Evolutionary conservation across 164 flowering plant species (phyloP).

Genomic region (Buxus sempervirens): DNA sequence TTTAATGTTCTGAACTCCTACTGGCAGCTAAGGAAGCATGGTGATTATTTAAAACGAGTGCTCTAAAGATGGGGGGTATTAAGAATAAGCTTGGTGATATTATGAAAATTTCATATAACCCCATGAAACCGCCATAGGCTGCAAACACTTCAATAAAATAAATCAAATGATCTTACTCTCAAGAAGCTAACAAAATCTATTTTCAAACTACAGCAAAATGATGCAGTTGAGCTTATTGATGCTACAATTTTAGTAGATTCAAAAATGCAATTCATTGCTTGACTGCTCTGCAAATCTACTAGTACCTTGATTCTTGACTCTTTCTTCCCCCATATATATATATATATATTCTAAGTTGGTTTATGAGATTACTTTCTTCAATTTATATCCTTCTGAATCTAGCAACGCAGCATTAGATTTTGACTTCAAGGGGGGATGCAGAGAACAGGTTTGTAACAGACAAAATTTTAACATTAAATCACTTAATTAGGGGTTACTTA

Average conservation of each 20-base stretch:
- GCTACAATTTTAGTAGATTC: too few species aligned
- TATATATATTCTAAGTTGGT: not conserved
- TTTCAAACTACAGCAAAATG: conserved; percentile 21
- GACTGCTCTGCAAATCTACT: conserved; percentile 18
- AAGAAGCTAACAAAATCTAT: conserved; percentile 36
- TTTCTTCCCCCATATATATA: conserved; percentile 2
- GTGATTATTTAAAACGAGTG: conserved; percentile 10
- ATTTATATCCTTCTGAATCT: conserved; percentile 17
- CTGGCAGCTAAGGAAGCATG: conserved; percentile 16
- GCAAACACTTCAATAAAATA: conserved; percentile 18
- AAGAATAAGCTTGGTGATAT: too few species aligned
- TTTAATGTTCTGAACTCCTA: conserved; percentile 7
- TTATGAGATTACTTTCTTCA: not conserved
- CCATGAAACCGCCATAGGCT: conserved; percentile 3
- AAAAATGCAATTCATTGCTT: not conserved
- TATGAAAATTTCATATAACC: too few species aligned
- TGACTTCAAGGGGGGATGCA: conserved; percentile 31
- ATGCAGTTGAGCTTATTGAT: conserved; percentile 8
- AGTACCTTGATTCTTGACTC: not conserved
- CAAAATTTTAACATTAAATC: too few species aligned
- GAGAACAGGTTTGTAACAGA: conserved; percentile 1
- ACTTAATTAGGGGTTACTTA: too few species aligned
- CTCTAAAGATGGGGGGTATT: not conserved
- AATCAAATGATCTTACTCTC: conserved; percentile 37
- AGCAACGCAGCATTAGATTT: conserved; percentile 21